Evolutionary conservation across 371 early-diverging fungal genomes (phyloP), one percentile per base, ranked within the genome.

Genomic region (Mortierella sp.): DNA sequence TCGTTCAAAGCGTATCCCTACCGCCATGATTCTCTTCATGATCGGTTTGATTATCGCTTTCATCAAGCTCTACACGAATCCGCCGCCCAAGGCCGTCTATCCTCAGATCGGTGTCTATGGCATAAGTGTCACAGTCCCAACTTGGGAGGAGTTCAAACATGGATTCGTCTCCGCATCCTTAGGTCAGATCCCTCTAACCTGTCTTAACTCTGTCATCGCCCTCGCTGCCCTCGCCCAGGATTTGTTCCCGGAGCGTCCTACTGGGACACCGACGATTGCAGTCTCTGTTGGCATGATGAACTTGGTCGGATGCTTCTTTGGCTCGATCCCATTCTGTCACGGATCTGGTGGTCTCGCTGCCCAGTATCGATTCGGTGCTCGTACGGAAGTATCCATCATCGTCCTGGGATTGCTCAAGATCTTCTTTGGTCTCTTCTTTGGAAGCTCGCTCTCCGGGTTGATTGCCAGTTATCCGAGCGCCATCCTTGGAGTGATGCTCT

Each of bases 331-430:
- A 4, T 93, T 87, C 68, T 95, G 94, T 57, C 92, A 91, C 61
- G 91, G 94, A 23, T 91, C 94, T 8, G 97, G 97, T 23, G 97
- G 97, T 11, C 80, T 96, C 32, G 95, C 95, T 15, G 97, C 92
- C 11, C 97, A 96, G 78, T 94, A 95, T 78, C 92, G 94, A 2
- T 96, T 95, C 72, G 97, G 97, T 32, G 95, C 97, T 23, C 89
- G 97, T 43, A 84, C 94, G 0, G 95, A 90, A 56, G 87, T 92
- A 15, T 91, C 93, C 43, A 84, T 95, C 48, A 83, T 93, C 26
- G 34, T 94, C 46, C 83, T 96, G 11, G 97, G 97, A 12, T 15
- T 82, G 4, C 58, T 84, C 80, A 96, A 96, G 66, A 78, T 95
- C 15, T 28, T 91, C 1, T 47, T 92, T 11, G 97, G 95, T 28